Percentiles rank a stretch among this genome's conserved stretches.
Conservation (phyloP, 495 filamentous ascomycete genomes). For the Xylaria intraflava region DNA sequence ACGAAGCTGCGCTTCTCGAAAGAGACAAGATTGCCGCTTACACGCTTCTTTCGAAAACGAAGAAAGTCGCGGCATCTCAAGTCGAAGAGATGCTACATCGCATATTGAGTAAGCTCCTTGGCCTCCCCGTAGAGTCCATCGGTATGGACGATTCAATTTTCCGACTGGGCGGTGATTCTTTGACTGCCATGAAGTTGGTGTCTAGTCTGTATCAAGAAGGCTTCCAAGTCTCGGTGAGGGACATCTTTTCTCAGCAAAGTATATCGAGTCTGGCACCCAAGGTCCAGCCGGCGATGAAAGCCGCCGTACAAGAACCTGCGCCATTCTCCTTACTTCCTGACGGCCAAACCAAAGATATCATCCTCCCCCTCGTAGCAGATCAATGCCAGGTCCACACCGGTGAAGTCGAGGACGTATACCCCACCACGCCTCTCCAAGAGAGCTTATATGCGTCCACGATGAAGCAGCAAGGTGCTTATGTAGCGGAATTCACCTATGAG, state of each 20-base stretch:
- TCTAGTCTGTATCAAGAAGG: constrained; percentile 34
- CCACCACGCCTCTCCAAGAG: constrained; percentile 66
- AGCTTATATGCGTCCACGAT: constrained; percentile 58
- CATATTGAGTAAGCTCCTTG: constrained; percentile 30
- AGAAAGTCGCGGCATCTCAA: constrained; percentile 21
- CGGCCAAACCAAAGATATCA: constrained; percentile 21
- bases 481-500: constrained; percentile 44
- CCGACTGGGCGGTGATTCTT: constrained; percentile 47
- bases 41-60: constrained; percentile 12
- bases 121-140: background rate
- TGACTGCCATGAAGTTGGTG: constrained; percentile 49
- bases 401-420: constrained; percentile 56
- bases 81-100: constrained; percentile 24
- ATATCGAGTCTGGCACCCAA: constrained; percentile 34
- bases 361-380: constrained; percentile 19
- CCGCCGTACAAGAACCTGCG: constrained; percentile 9
- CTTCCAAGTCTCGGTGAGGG: constrained; percentile 36
- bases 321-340: constrained; percentile 28
- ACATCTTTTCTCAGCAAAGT: constrained; percentile 37
- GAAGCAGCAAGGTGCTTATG: constrained; percentile 50
- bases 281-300: constrained; percentile 10
- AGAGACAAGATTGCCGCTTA: constrained; percentile 28
- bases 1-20: constrained; percentile 29
- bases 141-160: constrained; percentile 45
- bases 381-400: constrained; percentile 24